Evolutionary conservation across 805 yeast genomes (phyloP).

Genomic region (Metschnikowia dekortorum): DNA sequence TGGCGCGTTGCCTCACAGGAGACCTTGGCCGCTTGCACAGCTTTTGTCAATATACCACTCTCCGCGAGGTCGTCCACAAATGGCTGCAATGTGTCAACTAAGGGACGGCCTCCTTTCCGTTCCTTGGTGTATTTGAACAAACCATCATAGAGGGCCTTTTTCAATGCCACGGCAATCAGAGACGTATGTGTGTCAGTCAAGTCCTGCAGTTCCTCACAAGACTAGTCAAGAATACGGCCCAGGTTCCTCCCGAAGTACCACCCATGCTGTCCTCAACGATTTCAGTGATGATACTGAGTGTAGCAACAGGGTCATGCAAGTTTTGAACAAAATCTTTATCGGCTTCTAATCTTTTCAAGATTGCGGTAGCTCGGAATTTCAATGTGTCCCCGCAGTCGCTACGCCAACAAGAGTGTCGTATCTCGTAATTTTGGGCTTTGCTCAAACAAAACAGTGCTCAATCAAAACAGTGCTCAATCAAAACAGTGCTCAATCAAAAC

Average conservation of each 20-base stretch:
- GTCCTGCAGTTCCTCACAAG: slow-evolving; percentile 49
- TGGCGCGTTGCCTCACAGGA: slow-evolving; percentile 77
- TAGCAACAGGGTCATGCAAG: slow-evolving; percentile 48
- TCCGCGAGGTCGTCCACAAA: slow-evolving; percentile 60
- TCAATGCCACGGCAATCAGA: slow-evolving; percentile 46
- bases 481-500: slow-evolving; percentile 10
- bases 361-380: slow-evolving; percentile 74
- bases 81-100: slow-evolving; percentile 86
- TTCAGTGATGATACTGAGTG: slow-evolving; percentile 71
- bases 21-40: slow-evolving; percentile 62
- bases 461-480: too few relatives aligned
- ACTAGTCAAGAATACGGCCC: slow-evolving; percentile 79
- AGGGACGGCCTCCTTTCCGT: slow-evolving; percentile 81
- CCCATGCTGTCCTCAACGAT: slow-evolving; percentile 91
- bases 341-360: slow-evolving; percentile 48
- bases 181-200: slow-evolving; percentile 29
- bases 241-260: slow-evolving; percentile 93
- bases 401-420: slow-evolving; percentile 88
- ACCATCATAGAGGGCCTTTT: slow-evolving; percentile 58
- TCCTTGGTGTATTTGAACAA: slow-evolving; percentile 86
- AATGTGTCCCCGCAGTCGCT: slow-evolving; percentile 96
- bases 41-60: slow-evolving; percentile 51
- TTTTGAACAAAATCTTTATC: slow-evolving; percentile 24
- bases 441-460: too few relatives aligned
- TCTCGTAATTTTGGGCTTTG: slow-evolving; percentile 77